phyloP scores from a whole-genome alignment of 495 filamentous ascomycete species.

The Tuber microsphaerosporum region DNA sequence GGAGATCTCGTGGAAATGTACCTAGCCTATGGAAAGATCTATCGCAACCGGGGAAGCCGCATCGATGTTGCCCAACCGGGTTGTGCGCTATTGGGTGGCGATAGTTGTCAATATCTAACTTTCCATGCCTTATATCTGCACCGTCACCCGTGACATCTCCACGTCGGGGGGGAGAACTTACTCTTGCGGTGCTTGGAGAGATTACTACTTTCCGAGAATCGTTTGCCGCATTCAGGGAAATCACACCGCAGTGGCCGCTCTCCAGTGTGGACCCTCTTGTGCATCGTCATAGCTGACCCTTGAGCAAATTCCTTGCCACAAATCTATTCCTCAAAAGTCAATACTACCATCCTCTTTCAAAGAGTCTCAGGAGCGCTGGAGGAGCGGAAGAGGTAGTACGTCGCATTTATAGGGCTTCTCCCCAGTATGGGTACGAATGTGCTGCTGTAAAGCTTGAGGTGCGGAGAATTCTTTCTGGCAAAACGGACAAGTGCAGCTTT shows the following conservation, averaged over 20 bases:
- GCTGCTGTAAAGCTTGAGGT: slow-evolving; percentile 55
- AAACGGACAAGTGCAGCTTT: slow-evolving; percentile 50
- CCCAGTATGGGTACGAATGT: slow-evolving; percentile 56
- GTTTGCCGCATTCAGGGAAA: slow-evolving; percentile 48
- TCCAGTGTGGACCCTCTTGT: slow-evolving; percentile 40
- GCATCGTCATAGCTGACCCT: slow-evolving; percentile 42
- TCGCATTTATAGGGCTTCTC: slow-evolving; percentile 49
- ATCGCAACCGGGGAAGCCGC: slow-evolving; percentile 47
- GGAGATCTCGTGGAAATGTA: slow-evolving; percentile 48
- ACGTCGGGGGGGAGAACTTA: slow-evolving; percentile 8
- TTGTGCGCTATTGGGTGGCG: slow-evolving; percentile 50
- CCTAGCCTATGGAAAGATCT: slow-evolving; percentile 54
- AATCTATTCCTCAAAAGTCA: slow-evolving; percentile 18
- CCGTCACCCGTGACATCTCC: slow-evolving; percentile 31
- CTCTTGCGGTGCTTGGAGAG: slow-evolving; percentile 52
- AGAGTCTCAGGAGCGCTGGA: background rate
- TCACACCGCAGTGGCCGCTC: slow-evolving; percentile 48
- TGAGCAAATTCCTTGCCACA: slow-evolving; percentile 42
- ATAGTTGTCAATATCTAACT: slow-evolving; percentile 51
- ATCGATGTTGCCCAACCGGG: slow-evolving; percentile 46
- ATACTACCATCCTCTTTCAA: slow-evolving; percentile 3
- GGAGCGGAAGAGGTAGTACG: slow-evolving; percentile 23
- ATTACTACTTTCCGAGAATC: slow-evolving; percentile 53
- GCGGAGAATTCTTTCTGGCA: slow-evolving; percentile 55
- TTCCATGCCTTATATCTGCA: slow-evolving; percentile 10